Base-by-base conservation (phyloP, 2,329 filamentous ascomycete genomes). In the Dactylellina cionopaga region DNA sequence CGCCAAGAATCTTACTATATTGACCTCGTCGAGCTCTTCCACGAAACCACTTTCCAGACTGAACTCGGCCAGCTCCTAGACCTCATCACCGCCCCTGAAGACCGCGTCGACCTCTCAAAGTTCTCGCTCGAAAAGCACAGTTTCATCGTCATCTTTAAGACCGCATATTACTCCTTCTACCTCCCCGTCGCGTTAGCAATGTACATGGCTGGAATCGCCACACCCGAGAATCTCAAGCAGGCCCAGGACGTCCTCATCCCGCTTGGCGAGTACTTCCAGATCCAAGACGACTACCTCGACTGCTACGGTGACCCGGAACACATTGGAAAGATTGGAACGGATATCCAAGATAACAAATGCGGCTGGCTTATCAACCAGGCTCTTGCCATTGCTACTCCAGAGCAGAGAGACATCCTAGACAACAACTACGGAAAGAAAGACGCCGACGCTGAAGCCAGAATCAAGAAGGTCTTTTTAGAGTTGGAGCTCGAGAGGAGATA, bases 81-180 rank as follows among this genome's bases (percentile, higher is more conserved):
- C 81, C 85, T 99, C 75, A 88, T 98, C 80, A 99, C 95, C 47
- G 95, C 95, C 35, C 95, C 95, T 41, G 95, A 99, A 83, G 93
- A 97, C 81, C 85, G 89, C 74, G 91, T 98, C 79, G 89, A 98
- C 83, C 89, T 99, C 75, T 85, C 91, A 85, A 96, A 96, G 85
- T 99, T 99, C 86, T 92, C 89, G 81, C 85, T 97, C 82, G 87
- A 93, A 74, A 99, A 96, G 86, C 96, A 96, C 85, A 89, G 85
- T 78, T 99, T 98, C 86, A 99, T 99, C 79, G 95, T 99, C 83
- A 91, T 96, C 83, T 98, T 96, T 89, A 99, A 99, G 88, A 99
- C 95, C 22, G 93, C 95, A 55, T 99, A 96, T 85, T 99, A 99
- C 86, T 96, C 91, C 79, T 99, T 99, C 86, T 98, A 98, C 84